Evolutionary conservation across 371 early-diverging fungal genomes (phyloP).

Genomic region (Batrachochytrium dendrobatidis): DNA sequence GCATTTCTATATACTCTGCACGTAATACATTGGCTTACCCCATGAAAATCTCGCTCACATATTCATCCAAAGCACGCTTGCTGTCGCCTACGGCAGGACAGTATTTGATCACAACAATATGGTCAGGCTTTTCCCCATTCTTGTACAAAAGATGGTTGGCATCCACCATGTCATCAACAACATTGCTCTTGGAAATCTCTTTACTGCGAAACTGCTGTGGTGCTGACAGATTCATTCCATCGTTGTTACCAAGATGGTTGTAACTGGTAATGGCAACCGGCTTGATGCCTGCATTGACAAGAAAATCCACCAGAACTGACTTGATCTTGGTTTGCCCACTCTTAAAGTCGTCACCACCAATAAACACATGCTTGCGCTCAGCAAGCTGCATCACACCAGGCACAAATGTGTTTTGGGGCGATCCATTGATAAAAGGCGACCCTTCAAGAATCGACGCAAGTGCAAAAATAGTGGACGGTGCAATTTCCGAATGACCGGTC

Average conservation of each 20-base stretch:
- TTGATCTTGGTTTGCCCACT: constrained; percentile 98
- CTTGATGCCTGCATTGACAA: constrained; percentile 97
- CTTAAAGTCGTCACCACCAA: constrained; percentile 98
- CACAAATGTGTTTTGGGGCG: constrained; percentile 97
- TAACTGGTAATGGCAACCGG: constrained; percentile 92
- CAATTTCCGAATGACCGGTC: constrained; percentile 73
- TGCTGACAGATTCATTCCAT: constrained; percentile 93
- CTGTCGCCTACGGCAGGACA: constrained; percentile 93
- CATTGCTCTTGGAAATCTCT: constrained; percentile 95
- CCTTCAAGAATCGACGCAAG: constrained; percentile 91
- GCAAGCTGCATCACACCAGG: constrained; percentile 87
- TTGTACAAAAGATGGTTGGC: constrained; percentile 83
- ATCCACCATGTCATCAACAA: constrained; percentile 97
- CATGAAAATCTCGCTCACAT: constrained; percentile 96
- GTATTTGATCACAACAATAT: constrained; percentile 95
- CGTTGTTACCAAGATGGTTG: constrained; percentile 98
- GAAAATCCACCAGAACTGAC: constrained; percentile 94
- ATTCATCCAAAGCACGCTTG: constrained; percentile 96
- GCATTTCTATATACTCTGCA: too few relatives aligned
- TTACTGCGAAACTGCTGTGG: constrained; percentile 95
- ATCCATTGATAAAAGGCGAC: constrained; percentile 93
- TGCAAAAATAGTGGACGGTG: constrained; percentile 96
- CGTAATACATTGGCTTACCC: constrained; percentile 33
- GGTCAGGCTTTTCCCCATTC: constrained; percentile 81
- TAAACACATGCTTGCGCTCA: constrained; percentile 75